Percentiles rank a stretch among this genome's conserved stretches.
phyloP scores from a whole-genome alignment of 306 rosid species.

The Arachis hypogaea region DNA sequence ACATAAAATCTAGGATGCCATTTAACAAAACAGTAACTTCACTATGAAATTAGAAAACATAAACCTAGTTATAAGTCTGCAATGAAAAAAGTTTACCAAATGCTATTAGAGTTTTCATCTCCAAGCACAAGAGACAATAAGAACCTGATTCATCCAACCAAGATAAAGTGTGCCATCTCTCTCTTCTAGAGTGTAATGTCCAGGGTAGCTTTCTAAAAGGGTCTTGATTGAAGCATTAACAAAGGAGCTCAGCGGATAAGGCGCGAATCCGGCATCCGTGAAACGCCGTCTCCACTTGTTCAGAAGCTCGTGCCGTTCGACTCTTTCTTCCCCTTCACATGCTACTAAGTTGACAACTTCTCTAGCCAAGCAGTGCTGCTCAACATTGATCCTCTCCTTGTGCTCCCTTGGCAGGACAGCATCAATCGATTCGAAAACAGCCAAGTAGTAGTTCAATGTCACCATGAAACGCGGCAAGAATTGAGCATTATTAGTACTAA shows the following conservation, averaged over 20 bases:
- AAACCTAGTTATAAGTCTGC: conserved; percentile 40
- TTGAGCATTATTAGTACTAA: conserved; percentile 62
- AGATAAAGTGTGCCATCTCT: conserved; percentile 74
- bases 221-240: conserved; percentile 78
- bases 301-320: conserved; percentile 82
- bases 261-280: conserved; percentile 70
- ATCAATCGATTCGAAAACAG: conserved; percentile 84
- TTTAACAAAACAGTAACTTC: conserved; percentile 39
- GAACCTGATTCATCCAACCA: conserved; percentile 78
- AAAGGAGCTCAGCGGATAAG: conserved; percentile 76
- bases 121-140: conserved; percentile 88
- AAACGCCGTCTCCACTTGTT: conserved; percentile 78
- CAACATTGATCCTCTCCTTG: conserved; percentile 82
- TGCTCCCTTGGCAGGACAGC: conserved; percentile 75
- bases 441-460: conserved; percentile 62
- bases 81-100: conserved; percentile 38
- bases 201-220: conserved; percentile 69
- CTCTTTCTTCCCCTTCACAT: conserved; percentile 88
- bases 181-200: conserved; percentile 84
- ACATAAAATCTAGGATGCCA: conserved; percentile 31
- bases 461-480: conserved; percentile 73
- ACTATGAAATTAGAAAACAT: conserved; percentile 31
- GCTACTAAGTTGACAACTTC: conserved; percentile 90
- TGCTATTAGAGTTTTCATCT: conserved; percentile 50
- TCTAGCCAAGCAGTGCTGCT: conserved; percentile 93